Evolutionary conservation across 495 filamentous ascomycete species (phyloP), one percentile per base, ranked within the genome.

Genomic region (Hamigera avellanea): DNA sequence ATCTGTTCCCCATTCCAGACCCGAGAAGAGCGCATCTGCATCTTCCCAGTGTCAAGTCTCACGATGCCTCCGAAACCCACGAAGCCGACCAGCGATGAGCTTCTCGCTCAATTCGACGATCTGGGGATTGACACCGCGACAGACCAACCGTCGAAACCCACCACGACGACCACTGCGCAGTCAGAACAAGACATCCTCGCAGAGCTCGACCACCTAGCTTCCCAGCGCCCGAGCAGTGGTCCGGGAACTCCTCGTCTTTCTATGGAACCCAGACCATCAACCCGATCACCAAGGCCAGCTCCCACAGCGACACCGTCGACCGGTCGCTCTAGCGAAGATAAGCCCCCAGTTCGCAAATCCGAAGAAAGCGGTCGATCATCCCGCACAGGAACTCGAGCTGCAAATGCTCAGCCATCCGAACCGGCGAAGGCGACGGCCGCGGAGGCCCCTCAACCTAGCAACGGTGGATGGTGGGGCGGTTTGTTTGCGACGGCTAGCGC

Each of bases 381-480:
- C 49, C 79, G 69, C 33, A 52, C 68, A n/a, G 73, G 61, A 48
- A 75, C 67, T 38, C 70, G 53, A 51, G 47, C 44, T 56, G 64
- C 44, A 50, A 62, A 43, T 60, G 69, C 40, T 46, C 62, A 46
- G 32, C 57, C 43, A 30, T 14, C 44, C 15, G 57, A 53, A 21
- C 30, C 57, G 5, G 57, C 62, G 31, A 48, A 56, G 28, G 21
- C 39, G 18, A 39, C 39, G 8, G 38, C 52, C 17, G 45, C 52
- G 32, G 58, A 56, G 25, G 34, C 64, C 39, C 37, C 53, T 23
- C 53, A 61, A 41, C 57, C 63, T 40, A 61, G 64, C 30, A 76
- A 76, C 37, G 79, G 83, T 26, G 80, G 87, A 34, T 95, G 91
- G 89, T 95, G 86, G 86, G 89, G 91, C 40, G 78, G 87, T 8